Evolutionary conservation across 2,329 filamentous ascomycete genomes (phyloP).

Genomic region (Chaetomiaceae sp.): DNA sequence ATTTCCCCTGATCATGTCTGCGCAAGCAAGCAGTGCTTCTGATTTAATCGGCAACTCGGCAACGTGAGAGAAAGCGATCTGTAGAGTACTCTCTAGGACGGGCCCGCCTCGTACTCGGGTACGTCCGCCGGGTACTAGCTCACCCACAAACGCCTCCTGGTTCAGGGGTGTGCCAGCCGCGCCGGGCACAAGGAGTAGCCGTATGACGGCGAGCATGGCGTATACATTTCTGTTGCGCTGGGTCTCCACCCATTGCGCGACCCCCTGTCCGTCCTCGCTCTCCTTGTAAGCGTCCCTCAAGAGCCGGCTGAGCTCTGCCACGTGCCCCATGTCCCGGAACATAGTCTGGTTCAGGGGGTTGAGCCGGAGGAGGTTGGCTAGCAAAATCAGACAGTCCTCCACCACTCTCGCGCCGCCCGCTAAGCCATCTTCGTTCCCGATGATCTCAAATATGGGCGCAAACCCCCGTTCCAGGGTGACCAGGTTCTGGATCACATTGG

Average conservation of each 20-base stretch:
- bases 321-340: slow-evolving; percentile 85
- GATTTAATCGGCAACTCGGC: slow-evolving; percentile 75
- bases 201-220: slow-evolving; percentile 79
- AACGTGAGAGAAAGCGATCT: slow-evolving; percentile 71
- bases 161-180: slow-evolving; percentile 77
- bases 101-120: slow-evolving; percentile 38
- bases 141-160: slow-evolving; percentile 79
- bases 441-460: slow-evolving; percentile 76
- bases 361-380: slow-evolving; percentile 81
- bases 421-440: slow-evolving; percentile 76
- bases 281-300: slow-evolving; percentile 57
- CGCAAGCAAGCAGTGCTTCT: slow-evolving; percentile 80
- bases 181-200: slow-evolving; percentile 79
- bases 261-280: slow-evolving; percentile 51
- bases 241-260: slow-evolving; percentile 69
- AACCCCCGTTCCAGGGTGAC: slow-evolving; percentile 96
- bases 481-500: slow-evolving; percentile 85
- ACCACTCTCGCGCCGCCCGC: slow-evolving; percentile 79
- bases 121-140: slow-evolving; percentile 32
- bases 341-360: slow-evolving; percentile 91
- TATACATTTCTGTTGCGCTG: slow-evolving; percentile 88
- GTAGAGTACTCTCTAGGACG: slow-evolving; percentile 71
- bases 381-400: slow-evolving; percentile 86
- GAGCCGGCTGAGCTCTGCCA: slow-evolving; percentile 66
- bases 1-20: slow-evolving; percentile 83